Conservation (phyloP, 257 asterid species). For the Jaltomata sinuosa region DNA sequence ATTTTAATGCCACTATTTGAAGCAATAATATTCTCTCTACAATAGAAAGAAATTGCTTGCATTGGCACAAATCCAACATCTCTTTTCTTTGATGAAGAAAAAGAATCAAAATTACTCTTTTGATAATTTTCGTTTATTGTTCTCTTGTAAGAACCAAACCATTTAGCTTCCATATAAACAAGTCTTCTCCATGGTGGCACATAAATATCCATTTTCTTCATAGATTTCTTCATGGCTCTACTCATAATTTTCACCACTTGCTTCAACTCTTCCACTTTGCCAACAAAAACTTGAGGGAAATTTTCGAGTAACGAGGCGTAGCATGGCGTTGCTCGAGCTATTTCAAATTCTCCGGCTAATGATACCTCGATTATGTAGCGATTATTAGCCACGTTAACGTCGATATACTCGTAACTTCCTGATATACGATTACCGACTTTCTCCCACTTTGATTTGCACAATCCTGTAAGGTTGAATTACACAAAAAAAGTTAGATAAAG, state of each 20-base stretch:
- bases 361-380: slow-evolving; percentile 54
- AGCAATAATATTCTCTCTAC: slow-evolving; percentile 23
- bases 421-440: slow-evolving; percentile 30
- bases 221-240: slow-evolving; percentile 41
- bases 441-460: slow-evolving; percentile 87
- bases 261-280: slow-evolving; percentile 37
- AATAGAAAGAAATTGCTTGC: slow-evolving; percentile 9
- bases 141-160: slow-evolving; percentile 53
- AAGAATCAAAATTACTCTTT: not conserved
- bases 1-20: slow-evolving; percentile 16
- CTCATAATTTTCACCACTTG: slow-evolving; percentile 52
- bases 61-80: slow-evolving; percentile 39
- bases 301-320: slow-evolving; percentile 32
- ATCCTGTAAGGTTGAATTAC: slow-evolving; percentile 29
- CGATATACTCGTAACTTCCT: slow-evolving; percentile 66
- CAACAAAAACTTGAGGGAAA: slow-evolving; percentile 41
- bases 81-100: slow-evolving; percentile 7
- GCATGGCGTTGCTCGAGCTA: slow-evolving; percentile 49
- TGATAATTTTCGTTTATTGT: slow-evolving; percentile 19
- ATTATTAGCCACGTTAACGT: slow-evolving; percentile 21
- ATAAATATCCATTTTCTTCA: slow-evolving; percentile 37
- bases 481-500: no score
- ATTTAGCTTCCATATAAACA: slow-evolving; percentile 54
- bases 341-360: slow-evolving; percentile 49
- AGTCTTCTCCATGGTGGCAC: slow-evolving; percentile 90